phyloP scores from a whole-genome alignment of 495 filamentous ascomycete genomes.

The Aspergillus biplanus region DNA sequence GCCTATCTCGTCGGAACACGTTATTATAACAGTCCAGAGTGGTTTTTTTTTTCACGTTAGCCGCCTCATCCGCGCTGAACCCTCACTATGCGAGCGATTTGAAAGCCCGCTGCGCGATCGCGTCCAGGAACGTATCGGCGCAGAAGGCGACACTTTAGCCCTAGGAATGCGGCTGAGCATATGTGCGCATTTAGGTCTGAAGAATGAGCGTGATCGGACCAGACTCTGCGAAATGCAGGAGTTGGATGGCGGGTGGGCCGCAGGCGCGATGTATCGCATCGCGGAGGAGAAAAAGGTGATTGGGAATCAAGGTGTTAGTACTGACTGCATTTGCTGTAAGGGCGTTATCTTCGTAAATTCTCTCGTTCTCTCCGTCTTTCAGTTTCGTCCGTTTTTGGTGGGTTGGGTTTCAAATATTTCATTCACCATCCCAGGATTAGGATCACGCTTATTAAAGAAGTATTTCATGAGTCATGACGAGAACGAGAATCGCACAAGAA shows the following conservation, averaged over 20 bases:
- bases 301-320: neutral
- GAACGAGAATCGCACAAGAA: neutral
- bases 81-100: neutral
- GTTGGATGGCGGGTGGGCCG: neutral
- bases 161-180: neutral
- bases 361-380: too few species aligned
- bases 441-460: too few species aligned
- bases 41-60: neutral
- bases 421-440: too few species aligned
- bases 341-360: neutral
- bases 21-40: neutral
- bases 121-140: neutral
- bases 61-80: neutral
- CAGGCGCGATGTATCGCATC: neutral
- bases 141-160: neutral
- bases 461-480: neutral
- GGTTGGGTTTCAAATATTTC: too few species aligned
- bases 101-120: neutral
- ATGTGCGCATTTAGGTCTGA: neutral
- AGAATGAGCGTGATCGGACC: neutral
- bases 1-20: neutral
- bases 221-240: neutral
- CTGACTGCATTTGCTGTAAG: neutral
- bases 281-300: neutral
- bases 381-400: too few species aligned